Evolutionary conservation across 176 grass and related monocot species (phyloP).

Genomic region (Cocos nucifera): DNA sequence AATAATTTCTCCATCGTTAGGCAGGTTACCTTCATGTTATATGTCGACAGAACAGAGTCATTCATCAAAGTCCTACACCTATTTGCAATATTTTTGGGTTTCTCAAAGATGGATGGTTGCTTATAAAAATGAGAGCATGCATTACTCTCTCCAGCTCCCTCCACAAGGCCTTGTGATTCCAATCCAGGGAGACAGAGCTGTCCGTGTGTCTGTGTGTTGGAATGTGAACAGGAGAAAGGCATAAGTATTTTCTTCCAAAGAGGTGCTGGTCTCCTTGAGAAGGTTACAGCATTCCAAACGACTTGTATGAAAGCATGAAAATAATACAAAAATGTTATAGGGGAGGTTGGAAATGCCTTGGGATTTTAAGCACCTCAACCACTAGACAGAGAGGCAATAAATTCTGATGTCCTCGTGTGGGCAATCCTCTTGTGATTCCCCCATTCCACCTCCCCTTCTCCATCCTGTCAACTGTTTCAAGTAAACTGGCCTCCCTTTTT

Average conservation of each 20-base stretch:
- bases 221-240: conserved; percentile 21
- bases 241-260: conserved; percentile 34
- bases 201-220: conserved; percentile 18
- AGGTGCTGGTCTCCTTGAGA: conserved; percentile 34
- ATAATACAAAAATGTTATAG: neutral
- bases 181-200: conserved; percentile 36
- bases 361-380: conserved; percentile 6
- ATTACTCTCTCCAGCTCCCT: neutral
- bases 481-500: neutral
- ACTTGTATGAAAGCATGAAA: neutral
- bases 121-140: neutral
- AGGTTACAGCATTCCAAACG: neutral
- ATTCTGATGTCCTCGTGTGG: neutral
- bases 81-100: no score
- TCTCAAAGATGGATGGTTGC: neutral
- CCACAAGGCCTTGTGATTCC: conserved; percentile 32
- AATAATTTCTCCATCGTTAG: no score
- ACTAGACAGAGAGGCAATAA: neutral
- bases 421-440: neutral
- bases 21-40: no score
- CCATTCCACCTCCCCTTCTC: neutral
- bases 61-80: no score
- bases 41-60: no score
- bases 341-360: neutral
- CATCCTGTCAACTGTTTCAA: conserved; percentile 1